These are phyloP conservation scores for Tylopilus subfusipes DNA, from an alignment of 768 basidiomycete genomes.

Conservation along the genomic window DNA sequence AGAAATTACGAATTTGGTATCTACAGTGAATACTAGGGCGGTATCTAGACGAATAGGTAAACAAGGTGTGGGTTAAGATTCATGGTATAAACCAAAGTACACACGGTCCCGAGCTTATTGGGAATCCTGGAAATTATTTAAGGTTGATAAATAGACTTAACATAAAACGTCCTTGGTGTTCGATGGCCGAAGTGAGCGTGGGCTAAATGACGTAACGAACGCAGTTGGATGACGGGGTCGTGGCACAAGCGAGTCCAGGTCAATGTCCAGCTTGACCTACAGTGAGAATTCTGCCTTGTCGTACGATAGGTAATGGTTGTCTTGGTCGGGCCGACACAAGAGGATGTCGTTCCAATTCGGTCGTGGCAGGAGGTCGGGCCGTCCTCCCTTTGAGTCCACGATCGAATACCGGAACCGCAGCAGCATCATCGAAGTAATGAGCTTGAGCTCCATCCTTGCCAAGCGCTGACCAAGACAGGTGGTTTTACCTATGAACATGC, in stretches of 20 bases:
- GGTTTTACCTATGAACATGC: conserved; percentile 52
- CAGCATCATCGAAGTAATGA: conserved; percentile 64
- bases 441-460: conserved; percentile 70
- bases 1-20: conserved; percentile 11
- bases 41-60: conserved; percentile 4
- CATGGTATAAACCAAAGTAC: conserved; percentile 4
- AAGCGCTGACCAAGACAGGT: conserved; percentile 71
- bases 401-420: conserved; percentile 58
- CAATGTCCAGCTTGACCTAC: conserved; percentile 28
- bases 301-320: conserved; percentile 54
- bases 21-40: conserved; percentile 12
- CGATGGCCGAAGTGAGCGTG: conserved; percentile 6
- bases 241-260: conserved; percentile 9
- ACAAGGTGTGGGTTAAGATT: neutral
- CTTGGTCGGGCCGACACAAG: conserved; percentile 57
- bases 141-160: conserved; percentile 19
- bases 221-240: neutral
- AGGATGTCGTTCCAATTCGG: conserved; percentile 82
- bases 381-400: conserved; percentile 51
- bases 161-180: conserved; percentile 10
- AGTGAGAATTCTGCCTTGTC: conserved; percentile 15
- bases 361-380: conserved; percentile 42
- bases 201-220: conserved; percentile 7
- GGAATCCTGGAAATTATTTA: conserved; percentile 13
- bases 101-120: conserved; percentile 15